A percentile compares a stretch with the other conserved stretches of the same genome.
Conservation (phyloP, 78 protist genomes). For the Dictyostelium capitatum region DNA sequence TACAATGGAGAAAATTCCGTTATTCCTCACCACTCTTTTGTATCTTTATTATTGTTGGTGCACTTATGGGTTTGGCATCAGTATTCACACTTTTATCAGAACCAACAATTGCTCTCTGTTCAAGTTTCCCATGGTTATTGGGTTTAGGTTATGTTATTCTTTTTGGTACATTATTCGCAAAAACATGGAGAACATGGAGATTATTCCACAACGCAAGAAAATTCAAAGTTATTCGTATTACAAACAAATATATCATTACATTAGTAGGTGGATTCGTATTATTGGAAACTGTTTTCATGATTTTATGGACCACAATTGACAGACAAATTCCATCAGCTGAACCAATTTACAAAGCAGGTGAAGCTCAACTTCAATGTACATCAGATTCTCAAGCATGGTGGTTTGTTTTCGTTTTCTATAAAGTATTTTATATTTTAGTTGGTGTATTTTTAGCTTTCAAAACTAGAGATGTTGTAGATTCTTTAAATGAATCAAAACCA, state of each 20-base stretch:
- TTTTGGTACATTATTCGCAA: constrained; percentile 50
- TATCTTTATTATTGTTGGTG: constrained; percentile 65
- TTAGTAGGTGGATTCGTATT: constrained; percentile 50
- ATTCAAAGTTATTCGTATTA: constrained; percentile 57
- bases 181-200: constrained; percentile 69
- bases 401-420: constrained; percentile 61
- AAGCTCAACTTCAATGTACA: constrained; percentile 65
- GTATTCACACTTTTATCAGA: constrained; percentile 3
- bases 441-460: constrained; percentile 76
- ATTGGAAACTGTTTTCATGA: constrained; percentile 20
- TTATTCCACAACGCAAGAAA: constrained; percentile 42
- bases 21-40: constrained; percentile 79
- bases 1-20: constrained; percentile 75
- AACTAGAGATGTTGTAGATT: constrained; percentile 73
- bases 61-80: constrained; percentile 29
- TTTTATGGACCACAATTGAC: constrained; percentile 43
- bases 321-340: constrained; percentile 21
- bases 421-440: constrained; percentile 44
- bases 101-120: constrained; percentile 49
- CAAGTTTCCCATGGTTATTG: constrained; percentile 57
- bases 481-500: constrained; percentile 68
- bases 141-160: constrained; percentile 59
- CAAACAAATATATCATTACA: constrained; percentile 20
- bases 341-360: constrained; percentile 53
- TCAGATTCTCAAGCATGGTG: constrained; percentile 49